These are phyloP conservation scores for Monilinia vaccinii-corymbosi DNA, from an alignment of 2,329 filamentous ascomycete species.

Conservation along the genomic window DNA sequence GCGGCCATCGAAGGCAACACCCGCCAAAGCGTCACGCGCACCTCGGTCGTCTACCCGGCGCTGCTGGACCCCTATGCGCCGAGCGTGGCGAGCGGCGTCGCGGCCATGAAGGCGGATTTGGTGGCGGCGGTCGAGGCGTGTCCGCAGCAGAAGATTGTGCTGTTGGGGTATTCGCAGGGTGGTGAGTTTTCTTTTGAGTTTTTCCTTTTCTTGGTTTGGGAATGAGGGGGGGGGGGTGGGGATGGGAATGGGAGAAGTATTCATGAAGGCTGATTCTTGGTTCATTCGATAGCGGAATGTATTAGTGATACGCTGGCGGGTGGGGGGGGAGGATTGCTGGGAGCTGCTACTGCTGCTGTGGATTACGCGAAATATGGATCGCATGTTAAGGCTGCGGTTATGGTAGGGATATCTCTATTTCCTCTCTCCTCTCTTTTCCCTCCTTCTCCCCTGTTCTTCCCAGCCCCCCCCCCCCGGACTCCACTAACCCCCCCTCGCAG, in stretches of 20 bases:
- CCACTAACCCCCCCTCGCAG: neutral
- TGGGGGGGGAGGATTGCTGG: neutral
- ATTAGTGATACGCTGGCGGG: neutral
- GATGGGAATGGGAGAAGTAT: neutral
- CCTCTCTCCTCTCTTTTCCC: fast-evolving
- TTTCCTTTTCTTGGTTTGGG: neutral
- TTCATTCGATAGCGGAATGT: neutral
- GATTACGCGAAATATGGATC: neutral
- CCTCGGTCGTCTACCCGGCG: neutral
- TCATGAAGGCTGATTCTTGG: neutral
- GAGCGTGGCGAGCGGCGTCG: slow-evolving; percentile 1
- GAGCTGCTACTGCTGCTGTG: neutral
- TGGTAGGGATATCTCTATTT: neutral
- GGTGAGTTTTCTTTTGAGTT: neutral
- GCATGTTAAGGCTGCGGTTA: neutral
- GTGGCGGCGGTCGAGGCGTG: neutral
- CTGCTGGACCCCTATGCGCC: neutral
- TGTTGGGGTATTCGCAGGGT: neutral
- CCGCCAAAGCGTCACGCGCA: neutral
- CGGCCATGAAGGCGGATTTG: neutral
- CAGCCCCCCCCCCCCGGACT: no score
- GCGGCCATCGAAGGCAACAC: neutral
- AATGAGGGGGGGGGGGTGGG: no score
- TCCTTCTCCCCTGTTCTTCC: neutral
- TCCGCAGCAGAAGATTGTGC: neutral